phyloP scores from a whole-genome alignment of 805 yeast genomes.

The Starmerella ratchasimensis region DNA sequence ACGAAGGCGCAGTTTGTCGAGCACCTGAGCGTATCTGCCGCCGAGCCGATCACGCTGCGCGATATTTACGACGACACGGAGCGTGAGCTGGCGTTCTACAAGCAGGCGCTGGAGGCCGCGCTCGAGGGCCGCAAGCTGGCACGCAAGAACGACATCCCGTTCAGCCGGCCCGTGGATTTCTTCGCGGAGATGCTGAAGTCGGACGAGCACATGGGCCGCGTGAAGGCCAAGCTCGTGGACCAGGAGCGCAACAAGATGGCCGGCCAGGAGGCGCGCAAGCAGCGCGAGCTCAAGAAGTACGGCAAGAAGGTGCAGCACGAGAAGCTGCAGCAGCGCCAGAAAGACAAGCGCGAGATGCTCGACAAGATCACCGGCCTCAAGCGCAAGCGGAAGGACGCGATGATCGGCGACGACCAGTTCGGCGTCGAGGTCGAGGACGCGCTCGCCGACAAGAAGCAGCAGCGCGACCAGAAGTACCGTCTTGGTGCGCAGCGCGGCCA shows the following conservation, averaged over 20 bases:
- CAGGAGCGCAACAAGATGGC: slow-evolving; percentile 68
- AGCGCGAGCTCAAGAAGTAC: slow-evolving; percentile 86
- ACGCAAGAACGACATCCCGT: slow-evolving; percentile 59
- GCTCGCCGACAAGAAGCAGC: slow-evolving; percentile 43
- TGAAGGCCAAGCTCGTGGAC: slow-evolving; percentile 63
- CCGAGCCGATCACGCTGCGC: slow-evolving; percentile 38
- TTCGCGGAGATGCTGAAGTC: slow-evolving; percentile 98
- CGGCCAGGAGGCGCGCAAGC: slow-evolving; percentile 83
- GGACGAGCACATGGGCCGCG: slow-evolving; percentile 94
- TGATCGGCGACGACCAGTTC: slow-evolving; percentile 59
- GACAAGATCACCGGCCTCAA: slow-evolving; percentile 84
- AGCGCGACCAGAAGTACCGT: slow-evolving; percentile 25
- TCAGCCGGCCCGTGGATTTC: slow-evolving; percentile 85
- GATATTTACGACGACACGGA: slow-evolving; percentile 93
- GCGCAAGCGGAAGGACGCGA: slow-evolving; percentile 71
- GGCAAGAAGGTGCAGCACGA: slow-evolving; percentile 95
- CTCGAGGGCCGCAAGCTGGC: slow-evolving; percentile 54
- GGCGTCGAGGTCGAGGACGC: slow-evolving; percentile 89
- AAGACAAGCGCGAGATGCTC: slow-evolving; percentile 79
- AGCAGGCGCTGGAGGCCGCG: slow-evolving; percentile 82
- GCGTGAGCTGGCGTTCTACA: slow-evolving; percentile 88
- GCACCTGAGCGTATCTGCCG: slow-evolving; percentile 57
- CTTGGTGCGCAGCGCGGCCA: slow-evolving; percentile 31
- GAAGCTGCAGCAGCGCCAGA: slow-evolving; percentile 82
- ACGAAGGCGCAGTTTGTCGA: slow-evolving; percentile 62